Evolutionary conservation across 2,329 filamentous ascomycete genomes (phyloP).

Genomic region (Piedraia hortae): DNA sequence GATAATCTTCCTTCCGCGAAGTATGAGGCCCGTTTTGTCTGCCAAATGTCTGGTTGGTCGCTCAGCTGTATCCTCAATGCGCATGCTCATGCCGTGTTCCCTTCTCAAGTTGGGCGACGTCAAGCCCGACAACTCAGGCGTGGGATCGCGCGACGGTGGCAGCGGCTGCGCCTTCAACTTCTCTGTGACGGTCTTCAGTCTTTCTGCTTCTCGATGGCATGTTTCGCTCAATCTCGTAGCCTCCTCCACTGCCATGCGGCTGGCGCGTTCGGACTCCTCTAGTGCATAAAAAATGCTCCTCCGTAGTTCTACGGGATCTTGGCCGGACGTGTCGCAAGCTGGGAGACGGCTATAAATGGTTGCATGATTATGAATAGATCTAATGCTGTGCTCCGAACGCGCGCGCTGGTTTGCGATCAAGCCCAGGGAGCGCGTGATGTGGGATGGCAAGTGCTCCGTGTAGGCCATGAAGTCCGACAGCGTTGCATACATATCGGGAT

Average conservation of each 20-base stretch:
- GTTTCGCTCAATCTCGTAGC: conserved; percentile 11
- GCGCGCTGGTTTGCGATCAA: conserved; percentile 27
- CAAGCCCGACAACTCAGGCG: conserved; percentile 15
- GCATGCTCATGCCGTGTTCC: conserved; percentile 9
- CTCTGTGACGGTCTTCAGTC: conserved; percentile 29
- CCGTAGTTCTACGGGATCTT: conserved; percentile 25
- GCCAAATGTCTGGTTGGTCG: conserved; percentile 6
- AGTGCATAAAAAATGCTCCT: conserved; percentile 26
- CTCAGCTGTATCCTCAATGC: conserved; percentile 8
- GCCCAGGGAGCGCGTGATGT: conserved; percentile 33
- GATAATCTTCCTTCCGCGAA: conserved; percentile 14
- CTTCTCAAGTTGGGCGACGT: conserved; percentile 12
- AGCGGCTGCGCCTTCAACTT: conserved; percentile 34
- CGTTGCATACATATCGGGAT: conserved; percentile 37
- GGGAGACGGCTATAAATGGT: conserved; percentile 24
- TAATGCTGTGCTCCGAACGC: conserved; percentile 17
- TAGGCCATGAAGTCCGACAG: conserved; percentile 42
- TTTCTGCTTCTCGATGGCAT: conserved; percentile 17
- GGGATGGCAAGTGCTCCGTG: conserved; percentile 39
- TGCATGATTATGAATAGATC: conserved; percentile 21
- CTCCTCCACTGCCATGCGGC: conserved; percentile 13
- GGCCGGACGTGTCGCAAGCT: conserved; percentile 20
- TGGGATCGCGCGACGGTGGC: conserved; percentile 33
- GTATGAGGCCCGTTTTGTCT: conserved; percentile 12
- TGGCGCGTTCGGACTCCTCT: conserved; percentile 11